These are phyloP conservation scores for Fusarium humuli DNA, from an alignment of 2,329 filamentous ascomycete species.

Conservation along the genomic window DNA sequence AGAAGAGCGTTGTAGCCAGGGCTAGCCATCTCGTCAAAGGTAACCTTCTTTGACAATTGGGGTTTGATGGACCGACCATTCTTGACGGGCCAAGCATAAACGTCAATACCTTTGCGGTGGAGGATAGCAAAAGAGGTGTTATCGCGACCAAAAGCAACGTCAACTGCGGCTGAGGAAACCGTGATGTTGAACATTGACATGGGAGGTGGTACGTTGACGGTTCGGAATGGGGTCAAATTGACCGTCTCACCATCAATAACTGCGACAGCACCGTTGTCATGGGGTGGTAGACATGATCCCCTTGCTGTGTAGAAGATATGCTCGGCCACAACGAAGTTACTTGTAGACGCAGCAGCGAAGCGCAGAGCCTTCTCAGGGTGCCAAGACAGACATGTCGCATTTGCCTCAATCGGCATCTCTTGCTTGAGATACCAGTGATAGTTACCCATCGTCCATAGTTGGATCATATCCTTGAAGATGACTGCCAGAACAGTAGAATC, in stretches of 20 bases:
- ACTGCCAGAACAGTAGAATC: slow-evolving; percentile 93
- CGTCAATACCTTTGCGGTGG: slow-evolving; percentile 71
- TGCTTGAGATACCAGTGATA: slow-evolving; percentile 99
- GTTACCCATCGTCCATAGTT: slow-evolving; percentile 97
- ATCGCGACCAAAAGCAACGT: slow-evolving; percentile 77
- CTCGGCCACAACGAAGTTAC: slow-evolving; percentile 69
- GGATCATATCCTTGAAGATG: slow-evolving; percentile 77
- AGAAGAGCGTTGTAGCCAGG: slow-evolving; percentile 33
- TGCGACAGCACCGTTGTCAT: slow-evolving; percentile 82
- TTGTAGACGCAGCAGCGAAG: slow-evolving; percentile 67
- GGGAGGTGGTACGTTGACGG: slow-evolving; percentile 89
- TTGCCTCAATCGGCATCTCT: slow-evolving; percentile 69
- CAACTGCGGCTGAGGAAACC: slow-evolving; percentile 72
- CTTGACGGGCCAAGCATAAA: slow-evolving; percentile 77
- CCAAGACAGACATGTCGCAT: slow-evolving; percentile 68
- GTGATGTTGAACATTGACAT: slow-evolving; percentile 85
- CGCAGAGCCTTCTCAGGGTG: slow-evolving; percentile 86
- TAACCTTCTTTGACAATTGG: slow-evolving; percentile 54
- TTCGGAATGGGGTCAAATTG: slow-evolving; percentile 86
- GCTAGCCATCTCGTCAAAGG: slow-evolving; percentile 52
- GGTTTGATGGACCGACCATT: slow-evolving; percentile 63
- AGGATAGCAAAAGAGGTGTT: slow-evolving; percentile 78
- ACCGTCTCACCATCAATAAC: slow-evolving; percentile 85
- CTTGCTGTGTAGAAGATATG: slow-evolving; percentile 75
- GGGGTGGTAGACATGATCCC: slow-evolving; percentile 75